phyloP scores from a whole-genome alignment of 2,329 filamentous ascomycete species.

The Trichoderma simmonsii region DNA sequence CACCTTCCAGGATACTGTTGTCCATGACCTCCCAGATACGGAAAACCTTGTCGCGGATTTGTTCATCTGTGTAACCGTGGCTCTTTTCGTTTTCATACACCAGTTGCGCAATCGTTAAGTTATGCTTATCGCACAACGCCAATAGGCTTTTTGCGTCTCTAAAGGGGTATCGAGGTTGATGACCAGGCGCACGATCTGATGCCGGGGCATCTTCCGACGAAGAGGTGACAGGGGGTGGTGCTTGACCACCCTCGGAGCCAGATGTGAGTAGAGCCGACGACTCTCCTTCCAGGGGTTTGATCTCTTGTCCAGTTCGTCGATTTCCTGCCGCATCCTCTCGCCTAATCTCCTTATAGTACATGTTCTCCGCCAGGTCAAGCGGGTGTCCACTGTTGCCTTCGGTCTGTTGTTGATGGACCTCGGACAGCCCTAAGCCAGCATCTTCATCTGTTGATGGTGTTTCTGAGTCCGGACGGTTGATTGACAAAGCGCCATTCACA shows the following conservation, averaged over 20 bases:
- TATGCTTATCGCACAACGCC: slow-evolving; percentile 5
- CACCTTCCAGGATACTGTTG: slow-evolving; percentile 8
- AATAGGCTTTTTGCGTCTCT: slow-evolving; percentile 12
- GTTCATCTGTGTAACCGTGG: slow-evolving; percentile 3
- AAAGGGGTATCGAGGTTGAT: slow-evolving; percentile 9
- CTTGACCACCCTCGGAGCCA: neutral
- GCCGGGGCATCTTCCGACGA: neutral
- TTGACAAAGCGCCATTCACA: slow-evolving; percentile 13
- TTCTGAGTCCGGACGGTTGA: neutral
- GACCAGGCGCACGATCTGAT: neutral
- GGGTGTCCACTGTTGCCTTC: neutral
- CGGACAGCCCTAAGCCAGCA: neutral
- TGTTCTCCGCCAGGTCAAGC: slow-evolving; percentile 8
- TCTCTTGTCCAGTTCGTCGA: neutral
- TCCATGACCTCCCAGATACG: slow-evolving; percentile 16
- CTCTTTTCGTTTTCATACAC: slow-evolving; percentile 16
- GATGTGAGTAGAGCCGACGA: neutral
- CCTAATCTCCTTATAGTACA: slow-evolving; percentile 14
- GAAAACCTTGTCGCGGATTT: slow-evolving; percentile 9
- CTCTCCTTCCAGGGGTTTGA: neutral
- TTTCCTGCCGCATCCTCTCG: slow-evolving; percentile 8
- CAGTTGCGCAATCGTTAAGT: slow-evolving; percentile 8
- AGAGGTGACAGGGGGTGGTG: neutral
- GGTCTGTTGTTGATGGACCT: neutral
- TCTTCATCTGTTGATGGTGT: neutral